Percentiles rank a stretch among this genome's conserved stretches.
These are phyloP conservation scores for Cornus florida DNA, from an alignment of 148 eudicot species.

Conservation along the genomic window DNA sequence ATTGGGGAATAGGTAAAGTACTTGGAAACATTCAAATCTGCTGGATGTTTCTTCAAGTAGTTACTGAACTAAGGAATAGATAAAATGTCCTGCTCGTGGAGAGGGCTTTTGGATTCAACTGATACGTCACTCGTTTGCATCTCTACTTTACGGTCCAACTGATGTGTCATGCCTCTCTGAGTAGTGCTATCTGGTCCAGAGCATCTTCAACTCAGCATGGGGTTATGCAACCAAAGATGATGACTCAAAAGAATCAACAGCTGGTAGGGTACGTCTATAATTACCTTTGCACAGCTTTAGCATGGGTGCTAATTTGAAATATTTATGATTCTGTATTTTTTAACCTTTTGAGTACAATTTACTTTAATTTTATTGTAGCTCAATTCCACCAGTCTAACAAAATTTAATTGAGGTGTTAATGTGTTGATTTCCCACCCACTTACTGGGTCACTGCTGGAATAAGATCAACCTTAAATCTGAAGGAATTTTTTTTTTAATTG, in stretches of 20 bases:
- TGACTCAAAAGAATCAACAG: background rate
- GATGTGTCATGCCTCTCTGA: background rate
- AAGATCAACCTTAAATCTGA: background rate
- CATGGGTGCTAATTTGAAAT: background rate
- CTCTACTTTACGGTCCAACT: background rate
- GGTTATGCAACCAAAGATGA: background rate
- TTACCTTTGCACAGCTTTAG: no score
- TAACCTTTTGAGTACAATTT: background rate
- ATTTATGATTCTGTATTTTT: background rate
- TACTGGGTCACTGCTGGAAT: background rate
- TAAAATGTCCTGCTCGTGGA: background rate
- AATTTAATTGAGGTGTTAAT: background rate
- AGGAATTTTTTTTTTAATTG: background rate
- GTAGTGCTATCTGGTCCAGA: background rate
- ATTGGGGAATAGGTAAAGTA: background rate
- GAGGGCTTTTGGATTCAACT: background rate
- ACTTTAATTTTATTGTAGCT: no score
- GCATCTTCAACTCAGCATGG: constrained; percentile 3
- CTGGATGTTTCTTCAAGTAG: background rate
- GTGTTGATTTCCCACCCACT: background rate
- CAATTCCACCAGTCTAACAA: background rate
- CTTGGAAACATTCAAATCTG: background rate
- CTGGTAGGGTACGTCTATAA: background rate
- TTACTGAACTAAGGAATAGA: background rate
- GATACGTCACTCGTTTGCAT: background rate